Conservation (phyloP, 306 rosid species). For the Urtica urens region DNA sequence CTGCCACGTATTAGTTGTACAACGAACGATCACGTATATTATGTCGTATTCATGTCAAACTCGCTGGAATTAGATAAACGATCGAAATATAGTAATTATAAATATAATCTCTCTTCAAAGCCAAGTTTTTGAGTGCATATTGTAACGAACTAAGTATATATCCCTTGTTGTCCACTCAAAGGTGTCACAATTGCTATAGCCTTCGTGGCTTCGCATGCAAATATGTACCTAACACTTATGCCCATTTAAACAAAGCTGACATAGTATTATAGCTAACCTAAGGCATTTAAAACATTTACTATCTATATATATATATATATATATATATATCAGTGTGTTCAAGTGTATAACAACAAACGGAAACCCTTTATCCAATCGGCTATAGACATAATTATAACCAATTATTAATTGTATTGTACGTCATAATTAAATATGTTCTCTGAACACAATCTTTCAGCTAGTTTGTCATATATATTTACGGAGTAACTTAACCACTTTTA, state of each 20-base stretch:
- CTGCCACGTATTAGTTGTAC: too few species aligned
- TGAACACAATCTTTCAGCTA: not conserved
- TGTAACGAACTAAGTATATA: slow-evolving; percentile 22
- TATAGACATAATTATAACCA: slow-evolving; percentile 21
- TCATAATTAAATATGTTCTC: slow-evolving; percentile 5
- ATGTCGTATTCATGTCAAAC: slow-evolving; percentile 15
- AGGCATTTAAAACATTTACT: too few species aligned
- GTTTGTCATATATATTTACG: not conserved
- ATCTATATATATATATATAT: too few species aligned
- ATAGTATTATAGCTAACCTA: too few species aligned
- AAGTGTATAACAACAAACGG: not conserved
- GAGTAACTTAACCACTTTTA: too few species aligned
- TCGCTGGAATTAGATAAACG: slow-evolving; percentile 14
- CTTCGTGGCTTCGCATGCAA: slow-evolving; percentile 24
- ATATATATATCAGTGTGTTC: not conserved
- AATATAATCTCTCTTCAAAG: slow-evolving; percentile 56
- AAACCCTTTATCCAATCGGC: slow-evolving; percentile 9
- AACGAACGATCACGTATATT: too few species aligned
- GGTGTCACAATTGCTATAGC: slow-evolving; percentile 22
- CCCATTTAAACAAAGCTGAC: not conserved
- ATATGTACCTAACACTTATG: slow-evolving; percentile 32
- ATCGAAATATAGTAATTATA: slow-evolving; percentile 13
- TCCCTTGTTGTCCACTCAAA: slow-evolving; percentile 64
- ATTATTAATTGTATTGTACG: not conserved
- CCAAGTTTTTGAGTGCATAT: slow-evolving; percentile 39